Conservation (phyloP, 129 eudicot genomes). For the Lactuca saligna region DNA sequence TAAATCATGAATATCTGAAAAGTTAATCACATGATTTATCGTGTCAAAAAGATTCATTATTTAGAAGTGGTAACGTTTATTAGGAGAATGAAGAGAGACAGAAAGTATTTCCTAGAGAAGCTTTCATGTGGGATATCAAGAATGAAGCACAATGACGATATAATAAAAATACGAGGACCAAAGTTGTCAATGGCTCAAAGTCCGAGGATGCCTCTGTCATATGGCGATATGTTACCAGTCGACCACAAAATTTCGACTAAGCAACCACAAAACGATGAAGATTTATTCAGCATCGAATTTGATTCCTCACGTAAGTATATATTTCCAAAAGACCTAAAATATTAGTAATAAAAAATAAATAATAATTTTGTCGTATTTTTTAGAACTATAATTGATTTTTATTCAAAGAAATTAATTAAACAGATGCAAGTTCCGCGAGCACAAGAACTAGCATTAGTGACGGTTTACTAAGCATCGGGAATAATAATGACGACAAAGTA, state of each 20-base stretch:
- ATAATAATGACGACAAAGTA: slow-evolving; percentile 29
- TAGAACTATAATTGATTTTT: neutral
- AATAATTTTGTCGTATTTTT: neutral
- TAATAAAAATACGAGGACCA: slow-evolving; percentile 42
- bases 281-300: slow-evolving; percentile 47
- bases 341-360: neutral
- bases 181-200: neutral
- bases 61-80: neutral
- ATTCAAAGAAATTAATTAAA: neutral
- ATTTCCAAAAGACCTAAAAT: neutral
- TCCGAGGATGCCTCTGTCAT: neutral
- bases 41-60: neutral
- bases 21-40: slow-evolving; percentile 5
- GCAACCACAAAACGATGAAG: slow-evolving; percentile 29
- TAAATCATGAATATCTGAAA: neutral
- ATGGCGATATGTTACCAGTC: slow-evolving; percentile 37
- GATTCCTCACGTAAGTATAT: slow-evolving; percentile 36
- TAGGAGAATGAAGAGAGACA: slow-evolving; percentile 49
- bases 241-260: slow-evolving; percentile 17
- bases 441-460: slow-evolving; percentile 38
- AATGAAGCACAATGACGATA: slow-evolving; percentile 38
- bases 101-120: slow-evolving; percentile 28
- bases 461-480: neutral
- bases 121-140: slow-evolving; percentile 60
- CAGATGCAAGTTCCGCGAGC: slow-evolving; percentile 32